A percentile compares a stretch with the other conserved stretches of the same genome.
phyloP scores from a whole-genome alignment of 2,329 filamentous ascomycete species.

The Xylariaceae sp. region DNA sequence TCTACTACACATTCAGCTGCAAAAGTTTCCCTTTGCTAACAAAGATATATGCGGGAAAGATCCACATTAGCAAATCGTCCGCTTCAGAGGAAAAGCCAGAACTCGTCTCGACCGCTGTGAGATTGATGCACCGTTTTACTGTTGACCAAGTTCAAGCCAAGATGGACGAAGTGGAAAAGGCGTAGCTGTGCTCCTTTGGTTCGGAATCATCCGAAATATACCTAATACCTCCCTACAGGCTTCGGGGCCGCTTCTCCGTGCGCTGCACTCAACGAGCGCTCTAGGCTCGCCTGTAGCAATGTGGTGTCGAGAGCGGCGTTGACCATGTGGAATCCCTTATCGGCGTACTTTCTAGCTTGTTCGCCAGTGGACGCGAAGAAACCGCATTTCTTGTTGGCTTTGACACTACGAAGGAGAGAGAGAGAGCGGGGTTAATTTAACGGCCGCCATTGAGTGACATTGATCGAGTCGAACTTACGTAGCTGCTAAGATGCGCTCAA shows the following conservation, averaged over 20 bases:
- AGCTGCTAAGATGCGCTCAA: slow-evolving; percentile 54
- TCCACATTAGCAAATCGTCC: slow-evolving; percentile 58
- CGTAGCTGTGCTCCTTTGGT: slow-evolving; percentile 6
- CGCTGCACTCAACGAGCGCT: slow-evolving; percentile 44
- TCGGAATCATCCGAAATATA: not conserved
- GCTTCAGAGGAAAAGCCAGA: slow-evolving; percentile 49
- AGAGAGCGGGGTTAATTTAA: no score
- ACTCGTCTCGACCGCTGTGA: slow-evolving; percentile 56
- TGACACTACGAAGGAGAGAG: slow-evolving; percentile 34
- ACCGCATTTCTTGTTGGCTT: slow-evolving; percentile 63
- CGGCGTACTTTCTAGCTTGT: slow-evolving; percentile 51
- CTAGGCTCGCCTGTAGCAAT: slow-evolving; percentile 34
- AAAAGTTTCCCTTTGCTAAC: slow-evolving; percentile 1
- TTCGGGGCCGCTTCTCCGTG: slow-evolving; percentile 37
- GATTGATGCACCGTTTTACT: slow-evolving; percentile 76
- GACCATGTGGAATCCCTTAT: slow-evolving; percentile 60
- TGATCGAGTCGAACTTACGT: slow-evolving; percentile 30
- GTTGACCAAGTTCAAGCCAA: slow-evolving; percentile 60
- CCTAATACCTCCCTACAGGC: slow-evolving; percentile 40
- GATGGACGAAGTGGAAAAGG: slow-evolving; percentile 57
- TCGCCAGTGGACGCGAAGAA: slow-evolving; percentile 55
- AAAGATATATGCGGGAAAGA: slow-evolving; percentile 42
- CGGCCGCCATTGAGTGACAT: no score
- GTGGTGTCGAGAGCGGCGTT: slow-evolving; percentile 52
- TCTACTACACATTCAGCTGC: no score